Evolutionary conservation across 1,139 yeast species (phyloP).

Genomic region (Entelexis paramagnoliae): DNA sequence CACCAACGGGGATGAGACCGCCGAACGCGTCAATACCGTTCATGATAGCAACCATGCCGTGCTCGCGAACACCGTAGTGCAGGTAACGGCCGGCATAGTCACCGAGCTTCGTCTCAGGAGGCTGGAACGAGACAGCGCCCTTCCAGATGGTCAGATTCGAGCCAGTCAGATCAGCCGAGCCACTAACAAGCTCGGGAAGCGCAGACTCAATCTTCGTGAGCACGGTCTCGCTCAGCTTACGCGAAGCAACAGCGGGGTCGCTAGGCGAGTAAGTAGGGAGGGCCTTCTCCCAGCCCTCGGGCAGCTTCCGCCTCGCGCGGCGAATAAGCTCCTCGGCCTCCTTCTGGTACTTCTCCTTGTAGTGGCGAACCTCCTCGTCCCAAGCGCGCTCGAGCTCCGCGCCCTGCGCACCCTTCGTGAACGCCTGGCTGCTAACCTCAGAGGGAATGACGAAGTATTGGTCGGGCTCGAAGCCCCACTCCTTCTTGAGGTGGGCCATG

Average conservation of each 20-base stretch:
- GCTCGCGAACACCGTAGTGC: constrained; percentile 99
- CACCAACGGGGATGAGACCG: constrained; percentile 89
- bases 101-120: constrained; percentile 72
- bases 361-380: constrained; percentile 53
- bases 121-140: constrained; percentile 87
- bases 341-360: constrained; percentile 63
- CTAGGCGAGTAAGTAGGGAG: constrained; percentile 71
- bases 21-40: constrained; percentile 97
- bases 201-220: constrained; percentile 52
- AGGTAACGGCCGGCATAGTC: constrained; percentile 86
- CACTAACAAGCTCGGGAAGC: constrained; percentile 89
- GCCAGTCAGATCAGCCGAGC: constrained; percentile 97
- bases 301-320: constrained; percentile 73
- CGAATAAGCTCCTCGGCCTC: constrained; percentile 72
- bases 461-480: constrained; percentile 83
- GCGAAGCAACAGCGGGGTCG: constrained; percentile 83
- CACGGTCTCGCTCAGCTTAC: constrained; percentile 86
- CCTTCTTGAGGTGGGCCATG: constrained; percentile 71
- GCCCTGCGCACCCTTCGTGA: constrained; percentile 49
- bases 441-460: constrained; percentile 69
- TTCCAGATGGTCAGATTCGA: constrained; percentile 91
- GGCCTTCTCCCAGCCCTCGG: constrained; percentile 67
- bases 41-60: constrained; percentile 98
- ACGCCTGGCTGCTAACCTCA: constrained; percentile 69
- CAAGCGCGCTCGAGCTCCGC: constrained; percentile 62